Evolutionary conservation across 139 green algal species (phyloP).

Genomic region (Chlamydomonas sphaeroides): DNA sequence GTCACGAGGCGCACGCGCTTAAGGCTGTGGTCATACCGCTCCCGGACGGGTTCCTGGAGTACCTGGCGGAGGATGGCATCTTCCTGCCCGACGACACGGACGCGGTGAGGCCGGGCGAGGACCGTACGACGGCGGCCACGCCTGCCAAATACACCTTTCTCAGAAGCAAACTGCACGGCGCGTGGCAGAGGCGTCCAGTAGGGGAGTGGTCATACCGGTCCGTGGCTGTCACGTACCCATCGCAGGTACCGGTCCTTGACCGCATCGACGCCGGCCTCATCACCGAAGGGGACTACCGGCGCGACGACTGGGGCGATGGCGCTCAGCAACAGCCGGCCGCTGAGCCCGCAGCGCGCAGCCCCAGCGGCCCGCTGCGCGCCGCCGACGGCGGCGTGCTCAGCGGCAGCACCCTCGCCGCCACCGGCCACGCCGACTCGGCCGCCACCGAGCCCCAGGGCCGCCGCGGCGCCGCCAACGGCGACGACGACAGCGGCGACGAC

Average conservation of each 20-base stretch:
- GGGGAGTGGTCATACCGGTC: too few relatives aligned
- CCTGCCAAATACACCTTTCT: too few relatives aligned
- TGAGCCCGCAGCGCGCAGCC: conserved; percentile 3
- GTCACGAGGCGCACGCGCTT: conserved; percentile 47
- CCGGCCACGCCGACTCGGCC: too few relatives aligned
- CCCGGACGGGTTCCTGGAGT: conserved; percentile 62
- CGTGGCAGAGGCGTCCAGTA: too few relatives aligned
- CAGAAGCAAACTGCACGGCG: too few relatives aligned
- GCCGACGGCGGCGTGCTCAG: background rate
- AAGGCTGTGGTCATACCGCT: conserved; percentile 60
- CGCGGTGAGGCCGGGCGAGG: too few relatives aligned
- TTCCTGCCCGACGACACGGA: conserved; percentile 49
- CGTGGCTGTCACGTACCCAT: too few relatives aligned
- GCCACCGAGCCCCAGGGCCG: background rate
- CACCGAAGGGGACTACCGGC: conserved; percentile 49
- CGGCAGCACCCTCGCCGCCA: background rate
- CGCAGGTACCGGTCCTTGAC: background rate
- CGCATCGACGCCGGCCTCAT: background rate
- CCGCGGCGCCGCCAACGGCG: background rate
- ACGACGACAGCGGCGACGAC: background rate
- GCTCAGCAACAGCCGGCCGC: background rate
- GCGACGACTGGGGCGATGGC: conserved; percentile 34
- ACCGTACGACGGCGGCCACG: too few relatives aligned
- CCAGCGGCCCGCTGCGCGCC: background rate
- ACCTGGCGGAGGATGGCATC: conserved; percentile 75